Conservation (phyloP, 164 flowering plant genomes). For the Vitis amurensis region DNA sequence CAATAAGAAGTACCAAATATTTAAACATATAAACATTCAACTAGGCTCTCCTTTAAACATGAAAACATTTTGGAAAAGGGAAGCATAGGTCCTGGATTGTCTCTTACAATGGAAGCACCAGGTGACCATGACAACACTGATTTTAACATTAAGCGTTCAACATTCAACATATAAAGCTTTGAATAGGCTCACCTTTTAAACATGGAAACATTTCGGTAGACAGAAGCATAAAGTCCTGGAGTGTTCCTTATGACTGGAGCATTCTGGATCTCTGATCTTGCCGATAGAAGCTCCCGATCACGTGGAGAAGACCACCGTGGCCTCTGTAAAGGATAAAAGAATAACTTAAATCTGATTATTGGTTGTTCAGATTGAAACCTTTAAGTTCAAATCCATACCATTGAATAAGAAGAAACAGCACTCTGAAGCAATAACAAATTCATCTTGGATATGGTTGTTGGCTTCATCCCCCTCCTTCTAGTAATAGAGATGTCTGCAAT, state of each 20-base stretch:
- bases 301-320: constrained; percentile 32
- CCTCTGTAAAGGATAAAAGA: constrained; percentile 25
- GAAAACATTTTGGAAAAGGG: too few relatives aligned
- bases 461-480: constrained; percentile 7
- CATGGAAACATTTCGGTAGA: constrained; percentile 44
- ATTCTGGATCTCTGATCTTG: constrained; percentile 39
- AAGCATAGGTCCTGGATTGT: too few relatives aligned
- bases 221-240: constrained; percentile 30
- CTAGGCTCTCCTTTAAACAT: too few relatives aligned
- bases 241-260: constrained; percentile 30
- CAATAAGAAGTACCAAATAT: too few relatives aligned
- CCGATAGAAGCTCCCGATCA: constrained; percentile 44
- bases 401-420: constrained; percentile 17
- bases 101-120: not conserved
- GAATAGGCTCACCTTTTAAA: constrained; percentile 36
- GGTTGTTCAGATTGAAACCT: not conserved
- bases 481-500: not conserved
- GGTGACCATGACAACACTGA: not conserved
- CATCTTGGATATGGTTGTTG: constrained; percentile 27
- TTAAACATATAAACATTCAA: too few relatives aligned
- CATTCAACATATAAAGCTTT: not conserved
- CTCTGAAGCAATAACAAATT: constrained; percentile 17
- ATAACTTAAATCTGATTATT: not conserved
- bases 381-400: constrained; percentile 23
- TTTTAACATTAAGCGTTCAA: not conserved